Conservation (phyloP, 805 yeast species). For the Saccharomycopsis olivae region DNA sequence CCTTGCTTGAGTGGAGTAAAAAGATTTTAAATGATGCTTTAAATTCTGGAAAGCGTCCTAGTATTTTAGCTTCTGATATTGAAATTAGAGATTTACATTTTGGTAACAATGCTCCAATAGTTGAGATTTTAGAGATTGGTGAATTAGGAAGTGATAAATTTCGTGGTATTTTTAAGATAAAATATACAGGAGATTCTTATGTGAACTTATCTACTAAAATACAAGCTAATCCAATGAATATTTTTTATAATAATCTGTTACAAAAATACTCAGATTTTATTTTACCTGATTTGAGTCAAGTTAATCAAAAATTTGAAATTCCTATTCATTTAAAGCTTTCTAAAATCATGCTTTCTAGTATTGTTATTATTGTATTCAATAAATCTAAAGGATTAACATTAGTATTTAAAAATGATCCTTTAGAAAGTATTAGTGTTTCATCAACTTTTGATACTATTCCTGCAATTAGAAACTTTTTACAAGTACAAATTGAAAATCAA, state of each 20-base stretch:
- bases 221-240: constrained; percentile 75
- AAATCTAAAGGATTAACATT: constrained; percentile 75
- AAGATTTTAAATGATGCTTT: constrained; percentile 61
- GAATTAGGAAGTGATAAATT: constrained; percentile 68
- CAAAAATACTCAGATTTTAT: constrained; percentile 41
- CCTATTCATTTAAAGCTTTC: constrained; percentile 71
- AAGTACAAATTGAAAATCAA: constrained; percentile 72
- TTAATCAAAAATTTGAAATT: constrained; percentile 59
- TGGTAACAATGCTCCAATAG: constrained; percentile 63
- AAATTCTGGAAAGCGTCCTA: constrained; percentile 63
- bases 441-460: constrained; percentile 82
- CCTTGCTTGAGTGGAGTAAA: constrained; percentile 50
- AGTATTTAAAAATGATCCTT: constrained; percentile 82
- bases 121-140: constrained; percentile 75
- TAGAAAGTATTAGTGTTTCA: constrained; percentile 70
- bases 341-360: constrained; percentile 64
- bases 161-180: constrained; percentile 72
- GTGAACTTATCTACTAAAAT: constrained; percentile 69
- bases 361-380: constrained; percentile 74
- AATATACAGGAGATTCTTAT: constrained; percentile 65
- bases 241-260: constrained; percentile 33
- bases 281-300: constrained; percentile 54
- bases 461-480: constrained; percentile 74
- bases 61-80: constrained; percentile 59
- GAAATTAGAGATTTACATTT: constrained; percentile 58